These are phyloP conservation scores for Quercus suber DNA, from an alignment of 306 rosid genomes.

Conservation along the genomic window DNA sequence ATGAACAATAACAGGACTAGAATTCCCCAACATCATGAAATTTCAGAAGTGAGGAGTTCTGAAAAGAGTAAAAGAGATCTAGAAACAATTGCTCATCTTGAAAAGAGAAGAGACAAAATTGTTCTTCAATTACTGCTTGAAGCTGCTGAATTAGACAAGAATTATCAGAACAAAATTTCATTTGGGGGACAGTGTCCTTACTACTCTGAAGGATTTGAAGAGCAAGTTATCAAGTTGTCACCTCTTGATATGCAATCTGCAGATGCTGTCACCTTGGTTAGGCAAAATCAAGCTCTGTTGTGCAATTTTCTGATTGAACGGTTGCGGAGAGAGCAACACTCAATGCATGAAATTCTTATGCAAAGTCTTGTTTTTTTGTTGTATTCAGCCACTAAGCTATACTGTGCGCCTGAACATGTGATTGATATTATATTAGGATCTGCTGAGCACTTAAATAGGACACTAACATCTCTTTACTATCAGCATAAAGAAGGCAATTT, in stretches of 20 bases:
- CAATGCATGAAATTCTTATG: conserved; percentile 90
- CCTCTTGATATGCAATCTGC: conserved; percentile 53
- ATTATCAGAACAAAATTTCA: conserved; percentile 48
- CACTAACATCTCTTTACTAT: conserved; percentile 50
- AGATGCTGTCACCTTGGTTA: conserved; percentile 88
- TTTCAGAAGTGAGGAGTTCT: conserved; percentile 30
- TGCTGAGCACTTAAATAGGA: conserved; percentile 71
- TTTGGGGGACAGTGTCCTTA: conserved; percentile 41
- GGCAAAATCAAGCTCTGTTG: conserved; percentile 84
- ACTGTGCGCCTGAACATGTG: conserved; percentile 66
- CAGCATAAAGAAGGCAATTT: conserved; percentile 60
- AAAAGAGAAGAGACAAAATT: conserved; percentile 70
- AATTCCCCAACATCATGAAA: conserved; percentile 34
- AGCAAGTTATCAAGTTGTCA: conserved; percentile 58
- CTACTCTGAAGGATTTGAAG: conserved; percentile 52
- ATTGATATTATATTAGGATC: conserved; percentile 72
- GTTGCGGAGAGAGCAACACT: conserved; percentile 58
- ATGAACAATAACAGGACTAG: conserved; percentile 32
- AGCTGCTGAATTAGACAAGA: conserved; percentile 86
- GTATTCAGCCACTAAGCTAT: conserved; percentile 80
- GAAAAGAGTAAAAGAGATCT: conserved; percentile 51
- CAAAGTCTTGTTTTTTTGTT: conserved; percentile 75
- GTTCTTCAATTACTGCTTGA: conserved; percentile 78
- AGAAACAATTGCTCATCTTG: conserved; percentile 61
- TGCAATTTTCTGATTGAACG: conserved; percentile 64